Conservation (phyloP, 345 rosid species). For the Sapria himalayana region DNA sequence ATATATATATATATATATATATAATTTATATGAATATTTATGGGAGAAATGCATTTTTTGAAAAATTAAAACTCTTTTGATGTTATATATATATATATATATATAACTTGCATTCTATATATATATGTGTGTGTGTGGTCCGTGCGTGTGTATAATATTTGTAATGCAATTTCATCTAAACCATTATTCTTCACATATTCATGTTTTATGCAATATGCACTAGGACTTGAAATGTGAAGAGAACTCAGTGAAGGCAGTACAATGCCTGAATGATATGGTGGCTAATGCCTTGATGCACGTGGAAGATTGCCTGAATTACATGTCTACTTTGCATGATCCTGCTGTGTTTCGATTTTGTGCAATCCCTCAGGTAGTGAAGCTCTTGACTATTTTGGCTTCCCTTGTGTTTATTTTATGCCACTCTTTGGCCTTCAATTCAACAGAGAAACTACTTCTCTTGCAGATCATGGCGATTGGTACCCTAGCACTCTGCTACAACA, state of each 20-base stretch:
- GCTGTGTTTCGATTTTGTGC: constrained; percentile 79
- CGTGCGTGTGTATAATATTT: too few species aligned
- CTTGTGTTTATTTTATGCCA: not conserved
- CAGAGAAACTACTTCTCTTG: constrained; percentile 8
- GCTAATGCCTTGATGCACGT: constrained; percentile 57
- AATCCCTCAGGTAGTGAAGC: constrained; percentile 50
- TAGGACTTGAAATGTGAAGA: constrained; percentile 80
- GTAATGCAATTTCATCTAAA: too few species aligned
- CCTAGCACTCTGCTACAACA: constrained; percentile 72
- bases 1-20: too few species aligned
- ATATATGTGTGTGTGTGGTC: too few species aligned
- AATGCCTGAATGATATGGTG: constrained; percentile 88
- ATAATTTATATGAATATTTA: too few species aligned
- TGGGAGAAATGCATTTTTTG: too few species aligned
- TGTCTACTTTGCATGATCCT: constrained; percentile 43
- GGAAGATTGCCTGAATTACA: constrained; percentile 66
- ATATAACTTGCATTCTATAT: too few species aligned
- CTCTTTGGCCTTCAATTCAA: not conserved
- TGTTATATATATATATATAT: too few species aligned
- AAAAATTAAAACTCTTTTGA: too few species aligned
- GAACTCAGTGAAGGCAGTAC: constrained; percentile 64
- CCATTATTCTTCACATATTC: too few species aligned
- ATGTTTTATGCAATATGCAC: constrained; percentile 1
- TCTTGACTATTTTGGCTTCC: not conserved
- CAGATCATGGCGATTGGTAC: constrained; percentile 97